These are phyloP conservation scores for Nectriaceae sp. DNA, from an alignment of 2,329 filamentous ascomycete genomes.

Conservation along the genomic window DNA sequence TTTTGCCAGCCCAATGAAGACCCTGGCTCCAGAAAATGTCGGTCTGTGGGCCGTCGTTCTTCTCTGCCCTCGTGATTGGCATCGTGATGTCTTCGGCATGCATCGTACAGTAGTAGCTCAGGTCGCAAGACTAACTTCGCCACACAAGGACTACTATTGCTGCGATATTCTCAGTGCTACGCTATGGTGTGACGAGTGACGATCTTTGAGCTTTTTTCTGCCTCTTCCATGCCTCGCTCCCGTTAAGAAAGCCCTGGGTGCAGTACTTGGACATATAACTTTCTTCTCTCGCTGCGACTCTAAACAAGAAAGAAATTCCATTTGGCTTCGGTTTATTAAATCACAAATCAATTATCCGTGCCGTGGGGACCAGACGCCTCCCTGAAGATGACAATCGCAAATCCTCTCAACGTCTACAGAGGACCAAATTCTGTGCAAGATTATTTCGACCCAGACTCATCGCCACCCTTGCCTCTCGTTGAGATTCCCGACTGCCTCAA, in stretches of 20 bases:
- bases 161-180: not conserved
- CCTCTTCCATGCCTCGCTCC: not conserved
- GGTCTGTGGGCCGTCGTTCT: not conserved
- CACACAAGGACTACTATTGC: not conserved
- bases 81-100: no score
- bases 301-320: no score
- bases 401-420: conserved; percentile 55
- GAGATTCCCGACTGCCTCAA: conserved; percentile 61
- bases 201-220: not conserved
- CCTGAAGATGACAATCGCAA: conserved; percentile 24
- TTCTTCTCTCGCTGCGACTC: no score
- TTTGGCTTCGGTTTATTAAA: no score
- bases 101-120: no score
- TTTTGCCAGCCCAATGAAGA: not conserved
- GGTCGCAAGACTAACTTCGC: not conserved
- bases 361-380: no score
- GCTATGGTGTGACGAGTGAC: not conserved
- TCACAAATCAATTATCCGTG: no score
- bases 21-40: not conserved
- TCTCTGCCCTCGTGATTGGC: not conserved
- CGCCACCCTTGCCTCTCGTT: conserved; percentile 61
- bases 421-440: conserved; percentile 57
- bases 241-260: not conserved
- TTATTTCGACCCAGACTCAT: conserved; percentile 60
- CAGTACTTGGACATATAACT: no score